Evolutionary conservation across 768 basidiomycete genomes (phyloP).

Genomic region (Trametes villosa): DNA sequence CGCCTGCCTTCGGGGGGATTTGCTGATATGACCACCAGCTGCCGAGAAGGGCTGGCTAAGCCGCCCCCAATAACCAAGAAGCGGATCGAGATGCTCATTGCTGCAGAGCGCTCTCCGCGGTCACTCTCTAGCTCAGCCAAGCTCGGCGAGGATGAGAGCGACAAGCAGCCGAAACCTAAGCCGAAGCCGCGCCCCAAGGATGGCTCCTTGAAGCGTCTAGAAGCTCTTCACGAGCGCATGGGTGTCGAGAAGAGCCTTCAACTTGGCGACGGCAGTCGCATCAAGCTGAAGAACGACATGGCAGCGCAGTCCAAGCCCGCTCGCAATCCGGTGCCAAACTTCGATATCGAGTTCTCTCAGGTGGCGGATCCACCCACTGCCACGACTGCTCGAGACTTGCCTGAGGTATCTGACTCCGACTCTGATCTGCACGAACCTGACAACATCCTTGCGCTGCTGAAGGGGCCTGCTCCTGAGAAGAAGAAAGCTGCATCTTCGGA

Average conservation of each 20-base stretch:
- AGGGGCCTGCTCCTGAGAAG: slow-evolving; percentile 20
- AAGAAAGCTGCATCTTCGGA: slow-evolving; percentile 25
- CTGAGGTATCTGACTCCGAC: slow-evolving; percentile 26
- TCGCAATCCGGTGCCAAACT: slow-evolving; percentile 41
- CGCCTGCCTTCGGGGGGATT: too few species aligned
- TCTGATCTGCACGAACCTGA: slow-evolving; percentile 39
- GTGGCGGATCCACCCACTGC: slow-evolving; percentile 26
- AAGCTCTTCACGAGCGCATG: slow-evolving; percentile 48
- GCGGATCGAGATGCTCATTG: slow-evolving; percentile 26
- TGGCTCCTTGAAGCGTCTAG: slow-evolving; percentile 43
- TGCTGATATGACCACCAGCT: too few species aligned
- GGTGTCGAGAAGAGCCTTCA: slow-evolving; percentile 41
- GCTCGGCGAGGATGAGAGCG: not conserved
- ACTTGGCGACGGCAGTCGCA: slow-evolving; percentile 42
- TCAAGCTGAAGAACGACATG: slow-evolving; percentile 45
- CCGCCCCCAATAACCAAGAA: slow-evolving; percentile 49
- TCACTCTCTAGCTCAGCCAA: too few species aligned
- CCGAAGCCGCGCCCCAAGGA: slow-evolving; percentile 33
- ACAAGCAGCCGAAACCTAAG: not conserved
- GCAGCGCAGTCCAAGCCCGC: not conserved
- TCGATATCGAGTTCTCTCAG: slow-evolving; percentile 54
- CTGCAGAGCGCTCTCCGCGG: not conserved
- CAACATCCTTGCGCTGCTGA: slow-evolving; percentile 38
- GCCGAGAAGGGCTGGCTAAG: slow-evolving; percentile 67
- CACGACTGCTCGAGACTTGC: not conserved